Base-by-base conservation (phyloP, 495 filamentous ascomycete species). In the Neurospora pannonica region DNA sequence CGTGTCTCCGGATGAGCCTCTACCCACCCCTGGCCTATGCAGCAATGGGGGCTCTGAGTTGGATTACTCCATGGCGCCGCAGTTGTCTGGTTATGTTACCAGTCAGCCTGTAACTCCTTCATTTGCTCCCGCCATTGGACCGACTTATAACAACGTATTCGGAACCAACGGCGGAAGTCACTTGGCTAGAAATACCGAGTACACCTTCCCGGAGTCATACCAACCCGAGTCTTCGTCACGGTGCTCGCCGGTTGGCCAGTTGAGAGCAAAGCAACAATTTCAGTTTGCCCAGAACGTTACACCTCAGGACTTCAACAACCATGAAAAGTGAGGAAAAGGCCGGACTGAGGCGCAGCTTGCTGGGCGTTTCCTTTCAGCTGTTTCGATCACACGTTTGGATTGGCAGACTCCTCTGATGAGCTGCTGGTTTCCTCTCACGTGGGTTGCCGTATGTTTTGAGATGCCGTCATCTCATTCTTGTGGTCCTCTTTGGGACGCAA, bases 221-320 rank as follows among this genome's bases (percentile, higher is more conserved):
- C 77, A 80, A 60, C 71, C 79, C 1, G 83, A 84, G 75, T 81
- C 81, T 21, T 85, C 83, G 31, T 80, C 83, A 2, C 79, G 79
- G 28, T 84, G 82, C 5, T 85, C 85, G 17, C 85, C 84, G 2
- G 80, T 78, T 24, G 81, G 82, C 19, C 77, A 76, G 0, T 72
- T 81, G 2, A 79, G 76, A 75, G 81, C 84, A 19, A 85, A 83
- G 74, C 78, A 46, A 34, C 78, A 85, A 60, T 86, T 86, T 28
- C 85, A 86, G 74, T 86, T 86, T 75, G 85, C 84, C 15, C 85
- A 84, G 70, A 86, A 86, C 75, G 78, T 86, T 70, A 86, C 85
- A 0, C 85, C 85, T 5, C 85, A 85, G 37, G 82, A 86, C 75
- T 86, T 85, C 67, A 80, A 72, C 74, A 76, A 70, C 6, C 54